Evolutionary conservation across 148 eudicot species (phyloP).

Genomic region (Amaranthus palmeri): DNA sequence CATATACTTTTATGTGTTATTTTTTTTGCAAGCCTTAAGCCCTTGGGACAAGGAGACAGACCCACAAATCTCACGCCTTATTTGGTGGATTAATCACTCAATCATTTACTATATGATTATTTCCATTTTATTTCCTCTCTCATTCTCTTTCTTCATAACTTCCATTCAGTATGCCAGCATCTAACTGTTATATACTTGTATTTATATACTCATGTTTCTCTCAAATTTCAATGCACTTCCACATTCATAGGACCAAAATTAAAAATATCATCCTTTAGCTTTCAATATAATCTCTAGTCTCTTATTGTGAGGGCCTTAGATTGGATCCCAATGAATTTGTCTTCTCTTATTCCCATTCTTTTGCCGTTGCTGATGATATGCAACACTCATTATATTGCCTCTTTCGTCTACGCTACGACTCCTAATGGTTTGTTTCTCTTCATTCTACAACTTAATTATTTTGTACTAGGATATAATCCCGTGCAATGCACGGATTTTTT

Average conservation of each 20-base stretch:
- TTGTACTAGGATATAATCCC: too few species aligned
- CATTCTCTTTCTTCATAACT: neutral
- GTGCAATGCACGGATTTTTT: too few species aligned
- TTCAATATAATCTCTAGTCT: neutral
- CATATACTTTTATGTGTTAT: too few species aligned
- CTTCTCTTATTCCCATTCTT: neutral
- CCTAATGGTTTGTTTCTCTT: neutral
- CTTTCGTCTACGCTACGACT: slow-evolving; percentile 4
- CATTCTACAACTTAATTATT: neutral
- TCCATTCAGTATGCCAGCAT: too few species aligned
- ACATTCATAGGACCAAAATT: neutral
- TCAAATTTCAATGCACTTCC: neutral
- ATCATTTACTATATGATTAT: neutral
- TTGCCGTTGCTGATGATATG: neutral
- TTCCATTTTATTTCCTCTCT: neutral
- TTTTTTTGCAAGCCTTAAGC: too few species aligned
- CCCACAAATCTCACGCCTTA: slow-evolving; percentile 9
- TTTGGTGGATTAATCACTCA: neutral
- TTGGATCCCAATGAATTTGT: slow-evolving; percentile 3
- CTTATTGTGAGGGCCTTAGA: neutral
- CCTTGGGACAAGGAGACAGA: neutral
- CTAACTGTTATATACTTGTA: neutral
- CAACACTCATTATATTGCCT: slow-evolving; percentile 8
- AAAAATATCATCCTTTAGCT: neutral
- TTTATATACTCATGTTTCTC: neutral